Conservation (phyloP, 441 rosid species). For the Gossypium lobatum region DNA sequence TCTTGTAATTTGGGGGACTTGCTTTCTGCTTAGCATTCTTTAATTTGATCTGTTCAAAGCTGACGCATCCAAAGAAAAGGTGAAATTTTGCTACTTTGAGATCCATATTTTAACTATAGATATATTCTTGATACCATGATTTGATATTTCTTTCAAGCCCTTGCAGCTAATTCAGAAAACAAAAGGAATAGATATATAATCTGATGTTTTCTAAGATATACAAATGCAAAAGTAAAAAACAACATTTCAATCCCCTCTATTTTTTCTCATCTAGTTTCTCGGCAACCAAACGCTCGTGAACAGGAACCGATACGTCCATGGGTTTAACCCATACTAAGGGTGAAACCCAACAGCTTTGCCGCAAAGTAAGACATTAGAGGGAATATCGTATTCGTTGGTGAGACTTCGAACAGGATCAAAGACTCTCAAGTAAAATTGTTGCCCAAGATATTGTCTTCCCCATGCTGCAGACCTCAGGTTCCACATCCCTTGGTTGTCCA, state of each 20-base stretch:
- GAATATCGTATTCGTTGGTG: conserved; percentile 65
- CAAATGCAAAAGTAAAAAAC: not conserved
- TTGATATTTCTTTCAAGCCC: not conserved
- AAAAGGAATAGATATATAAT: not conserved
- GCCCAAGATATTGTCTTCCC: conserved; percentile 81
- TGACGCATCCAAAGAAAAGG: too few species aligned
- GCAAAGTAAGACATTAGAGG: conserved; percentile 67
- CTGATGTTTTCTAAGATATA: conserved; percentile 6
- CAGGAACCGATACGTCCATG: not conserved
- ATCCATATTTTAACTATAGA: too few species aligned
- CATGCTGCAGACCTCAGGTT: conserved; percentile 79
- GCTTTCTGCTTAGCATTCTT: too few species aligned
- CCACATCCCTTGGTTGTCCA: conserved; percentile 97
- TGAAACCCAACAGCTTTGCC: conserved; percentile 69
- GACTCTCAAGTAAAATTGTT: conserved; percentile 77
- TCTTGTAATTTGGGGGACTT: too few species aligned
- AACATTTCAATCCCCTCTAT: not conserved
- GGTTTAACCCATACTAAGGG: conserved; percentile 19
- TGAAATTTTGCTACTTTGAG: too few species aligned
- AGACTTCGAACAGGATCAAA: conserved; percentile 55
- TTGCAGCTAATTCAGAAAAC: conserved; percentile 5
- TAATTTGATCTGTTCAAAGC: too few species aligned
- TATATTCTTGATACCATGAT: not conserved
- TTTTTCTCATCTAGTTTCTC: conserved; percentile 2
- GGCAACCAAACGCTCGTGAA: conserved; percentile 40